phyloP scores from a whole-genome alignment of 2,329 filamentous ascomycete species.

The Orbilia ellipsospora region DNA sequence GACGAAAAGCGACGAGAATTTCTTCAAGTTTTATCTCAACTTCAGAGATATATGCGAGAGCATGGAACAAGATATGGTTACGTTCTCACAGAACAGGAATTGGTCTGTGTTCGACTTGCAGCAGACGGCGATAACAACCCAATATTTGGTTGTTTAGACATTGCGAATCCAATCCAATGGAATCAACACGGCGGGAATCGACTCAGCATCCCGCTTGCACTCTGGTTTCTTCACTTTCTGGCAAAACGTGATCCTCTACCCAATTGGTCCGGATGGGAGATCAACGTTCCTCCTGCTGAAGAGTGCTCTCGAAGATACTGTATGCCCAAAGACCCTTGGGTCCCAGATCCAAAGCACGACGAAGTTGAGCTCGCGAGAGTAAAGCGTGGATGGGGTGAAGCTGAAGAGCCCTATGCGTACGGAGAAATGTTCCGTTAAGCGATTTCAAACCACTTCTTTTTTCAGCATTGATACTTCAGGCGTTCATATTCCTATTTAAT shows the following conservation, averaged over 20 bases:
- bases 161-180: constrained; percentile 52
- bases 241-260: constrained; percentile 47
- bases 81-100: constrained; percentile 47
- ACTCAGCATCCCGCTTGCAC: constrained; percentile 44
- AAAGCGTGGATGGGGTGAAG: constrained; percentile 52
- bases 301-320: constrained; percentile 53
- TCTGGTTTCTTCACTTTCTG: constrained; percentile 49
- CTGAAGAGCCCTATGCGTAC: constrained; percentile 50
- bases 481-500: neutral
- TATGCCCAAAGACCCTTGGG: constrained; percentile 51
- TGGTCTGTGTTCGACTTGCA: constrained; percentile 47
- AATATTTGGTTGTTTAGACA: constrained; percentile 51
- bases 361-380: constrained; percentile 52
- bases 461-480: neutral
- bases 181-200: constrained; percentile 46
- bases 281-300: constrained; percentile 38
- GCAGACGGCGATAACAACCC: constrained; percentile 36
- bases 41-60: constrained; percentile 49
- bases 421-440: constrained; percentile 46
- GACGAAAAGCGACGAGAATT: constrained; percentile 49
- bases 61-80: constrained; percentile 50
- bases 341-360: constrained; percentile 50
- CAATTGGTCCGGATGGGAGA: constrained; percentile 49
- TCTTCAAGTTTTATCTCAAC: constrained; percentile 43
- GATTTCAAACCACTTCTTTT: neutral